A percentile compares a stretch with the other conserved stretches of the same genome.
Conservation (phyloP, 2,329 filamentous ascomycete species). For the Apiospora malaysiana region DNA sequence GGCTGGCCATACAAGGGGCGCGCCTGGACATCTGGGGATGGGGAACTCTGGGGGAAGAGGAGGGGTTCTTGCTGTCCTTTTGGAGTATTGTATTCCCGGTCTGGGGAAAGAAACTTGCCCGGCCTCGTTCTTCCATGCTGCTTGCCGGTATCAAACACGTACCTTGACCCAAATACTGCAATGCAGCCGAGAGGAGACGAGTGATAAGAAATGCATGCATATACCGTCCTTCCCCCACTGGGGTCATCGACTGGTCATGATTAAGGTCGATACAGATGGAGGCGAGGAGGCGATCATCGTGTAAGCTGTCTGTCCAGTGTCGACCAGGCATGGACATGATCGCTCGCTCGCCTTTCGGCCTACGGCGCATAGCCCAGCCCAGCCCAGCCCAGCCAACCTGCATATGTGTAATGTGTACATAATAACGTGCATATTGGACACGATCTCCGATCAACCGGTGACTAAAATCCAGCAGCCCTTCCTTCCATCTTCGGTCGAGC, state of each 20-base stretch:
- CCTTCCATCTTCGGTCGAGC: constrained; percentile 5
- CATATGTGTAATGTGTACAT: constrained; percentile 17
- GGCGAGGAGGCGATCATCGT: neutral
- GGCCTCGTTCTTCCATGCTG: too few species aligned
- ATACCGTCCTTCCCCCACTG: neutral
- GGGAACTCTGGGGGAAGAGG: neutral
- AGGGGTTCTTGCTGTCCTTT: neutral
- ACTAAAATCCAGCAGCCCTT: neutral
- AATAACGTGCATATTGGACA: neutral
- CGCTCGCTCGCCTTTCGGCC: neutral
- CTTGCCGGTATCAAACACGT: neutral
- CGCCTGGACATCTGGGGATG: neutral
- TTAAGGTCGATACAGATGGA: neutral
- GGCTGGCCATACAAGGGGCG: constrained; percentile 6
- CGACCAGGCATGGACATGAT: neutral
- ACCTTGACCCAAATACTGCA: neutral
- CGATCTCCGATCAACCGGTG: constrained; percentile 12
- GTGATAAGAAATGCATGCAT: constrained; percentile 1
- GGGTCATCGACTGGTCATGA: constrained; percentile 11
- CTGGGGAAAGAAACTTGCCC: neutral
- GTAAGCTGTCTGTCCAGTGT: neutral
- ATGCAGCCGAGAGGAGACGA: constrained; percentile 5
- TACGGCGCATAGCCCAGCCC: neutral
- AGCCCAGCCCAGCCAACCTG: neutral
- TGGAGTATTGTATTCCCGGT: constrained; percentile 3